Evolutionary conservation across 306 rosid genomes (phyloP).

Genomic region (Sechiopsis laciniata): DNA sequence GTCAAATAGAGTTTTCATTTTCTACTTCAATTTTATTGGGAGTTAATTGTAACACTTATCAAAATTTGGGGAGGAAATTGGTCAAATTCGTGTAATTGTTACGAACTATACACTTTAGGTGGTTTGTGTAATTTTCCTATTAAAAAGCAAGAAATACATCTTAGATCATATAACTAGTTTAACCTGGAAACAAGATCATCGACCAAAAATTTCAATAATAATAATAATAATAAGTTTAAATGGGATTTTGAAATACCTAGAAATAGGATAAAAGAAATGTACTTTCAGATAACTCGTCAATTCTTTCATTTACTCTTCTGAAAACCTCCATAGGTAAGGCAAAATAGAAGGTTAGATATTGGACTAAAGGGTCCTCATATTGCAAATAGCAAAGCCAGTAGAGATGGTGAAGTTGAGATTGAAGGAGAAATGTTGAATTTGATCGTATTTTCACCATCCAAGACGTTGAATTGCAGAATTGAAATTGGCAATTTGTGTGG

Average conservation of each 20-base stretch:
- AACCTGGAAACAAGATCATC: conserved; percentile 5
- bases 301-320: conserved; percentile 71
- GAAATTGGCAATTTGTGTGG: conserved; percentile 45
- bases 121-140: no score
- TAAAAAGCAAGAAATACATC: no score
- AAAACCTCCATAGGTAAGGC: conserved; percentile 69
- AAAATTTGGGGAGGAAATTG: no score
- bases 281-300: conserved; percentile 30
- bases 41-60: no score
- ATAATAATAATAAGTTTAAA: neutral
- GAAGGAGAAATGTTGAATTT: conserved; percentile 51
- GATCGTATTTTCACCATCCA: conserved; percentile 36
- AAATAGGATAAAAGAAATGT: conserved; percentile 15
- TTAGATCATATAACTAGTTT: no score
- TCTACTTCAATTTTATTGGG: no score
- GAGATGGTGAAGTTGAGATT: conserved; percentile 65
- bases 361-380: conserved; percentile 99
- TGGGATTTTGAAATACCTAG: neutral
- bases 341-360: conserved; percentile 61
- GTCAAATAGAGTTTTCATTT: no score
- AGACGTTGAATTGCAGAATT: conserved; percentile 37
- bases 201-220: neutral
- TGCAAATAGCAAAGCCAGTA: conserved; percentile 69
- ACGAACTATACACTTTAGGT: no score
- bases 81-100: no score